Evolutionary conservation across 2,329 filamentous ascomycete species (phyloP).

Genomic region (Ceratocystis colombiana): DNA sequence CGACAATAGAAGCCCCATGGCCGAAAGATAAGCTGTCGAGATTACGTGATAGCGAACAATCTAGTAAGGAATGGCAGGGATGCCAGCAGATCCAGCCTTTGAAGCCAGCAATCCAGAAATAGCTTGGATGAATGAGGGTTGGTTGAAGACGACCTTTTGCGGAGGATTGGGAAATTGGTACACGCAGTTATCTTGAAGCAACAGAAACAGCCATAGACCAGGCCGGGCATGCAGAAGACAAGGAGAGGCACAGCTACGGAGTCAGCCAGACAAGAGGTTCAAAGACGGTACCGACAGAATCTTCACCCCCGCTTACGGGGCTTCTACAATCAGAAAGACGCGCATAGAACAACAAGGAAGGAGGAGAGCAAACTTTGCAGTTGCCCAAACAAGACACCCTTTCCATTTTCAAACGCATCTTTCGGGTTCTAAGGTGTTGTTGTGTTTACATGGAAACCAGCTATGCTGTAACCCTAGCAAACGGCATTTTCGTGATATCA

Average conservation of each 20-base stretch:
- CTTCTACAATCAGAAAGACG: neutral
- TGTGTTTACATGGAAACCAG: constrained; percentile 5
- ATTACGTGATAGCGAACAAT: neutral
- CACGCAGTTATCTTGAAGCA: neutral
- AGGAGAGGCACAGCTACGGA: neutral
- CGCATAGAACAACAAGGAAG: neutral
- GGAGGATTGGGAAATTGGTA: neutral
- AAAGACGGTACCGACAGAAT: neutral
- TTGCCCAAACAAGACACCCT: neutral
- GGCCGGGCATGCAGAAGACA: neutral
- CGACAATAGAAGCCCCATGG: neutral
- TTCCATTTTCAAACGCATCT: neutral
- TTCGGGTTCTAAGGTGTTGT: neutral
- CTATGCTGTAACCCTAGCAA: neutral
- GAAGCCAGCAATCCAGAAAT: neutral
- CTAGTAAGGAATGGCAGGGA: neutral
- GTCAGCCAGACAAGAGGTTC: neutral
- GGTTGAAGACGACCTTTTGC: neutral
- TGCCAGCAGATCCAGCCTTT: neutral
- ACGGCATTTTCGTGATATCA: neutral
- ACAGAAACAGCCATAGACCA: neutral
- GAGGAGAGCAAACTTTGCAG: neutral
- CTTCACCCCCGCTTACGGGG: neutral
- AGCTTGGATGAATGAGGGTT: neutral
- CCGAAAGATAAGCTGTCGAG: neutral